Conservation (phyloP, 2,329 filamentous ascomycete species). For the Colletotrichum sp. region DNA sequence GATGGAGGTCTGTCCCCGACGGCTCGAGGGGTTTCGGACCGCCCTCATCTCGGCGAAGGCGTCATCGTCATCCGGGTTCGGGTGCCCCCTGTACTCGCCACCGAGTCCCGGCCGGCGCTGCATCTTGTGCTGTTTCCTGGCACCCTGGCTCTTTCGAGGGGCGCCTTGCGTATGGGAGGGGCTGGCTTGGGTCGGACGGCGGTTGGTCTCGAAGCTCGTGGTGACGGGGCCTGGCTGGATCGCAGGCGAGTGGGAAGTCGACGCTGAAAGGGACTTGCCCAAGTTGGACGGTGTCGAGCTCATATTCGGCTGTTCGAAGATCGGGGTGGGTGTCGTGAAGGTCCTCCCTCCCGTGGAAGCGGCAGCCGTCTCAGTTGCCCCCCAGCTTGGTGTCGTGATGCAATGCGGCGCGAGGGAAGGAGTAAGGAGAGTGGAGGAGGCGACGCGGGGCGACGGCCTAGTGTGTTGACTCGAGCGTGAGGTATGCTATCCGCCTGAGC, state of each 20-base stretch:
- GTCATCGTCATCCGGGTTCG: slow-evolving; percentile 76
- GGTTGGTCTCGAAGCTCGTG: slow-evolving; percentile 54
- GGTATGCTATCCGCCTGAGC: neutral
- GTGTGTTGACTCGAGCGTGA: neutral
- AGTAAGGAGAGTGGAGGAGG: neutral
- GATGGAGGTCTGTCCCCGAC: slow-evolving; percentile 94
- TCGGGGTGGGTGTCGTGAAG: neutral
- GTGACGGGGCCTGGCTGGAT: slow-evolving; percentile 46
- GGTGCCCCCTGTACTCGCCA: slow-evolving; percentile 35
- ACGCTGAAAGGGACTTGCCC: slow-evolving; percentile 58
- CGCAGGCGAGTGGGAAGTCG: slow-evolving; percentile 45
- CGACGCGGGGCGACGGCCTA: neutral
- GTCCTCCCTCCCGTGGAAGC: neutral
- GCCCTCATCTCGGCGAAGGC: slow-evolving; percentile 79
- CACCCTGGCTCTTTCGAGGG: slow-evolving; percentile 77
- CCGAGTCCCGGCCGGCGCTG: slow-evolving; percentile 70
- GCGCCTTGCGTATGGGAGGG: slow-evolving; percentile 40
- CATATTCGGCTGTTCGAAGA: slow-evolving; percentile 21
- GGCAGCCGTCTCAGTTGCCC: neutral
- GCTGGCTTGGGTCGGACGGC: slow-evolving; percentile 47
- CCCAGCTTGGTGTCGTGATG: slow-evolving; percentile 6
- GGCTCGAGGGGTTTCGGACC: slow-evolving; percentile 63
- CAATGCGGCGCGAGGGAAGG: neutral
- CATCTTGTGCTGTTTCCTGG: slow-evolving; percentile 83
- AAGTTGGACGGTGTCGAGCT: slow-evolving; percentile 38